phyloP scores from a whole-genome alignment of 805 yeast species.

The Ogataea nonfermentans region DNA sequence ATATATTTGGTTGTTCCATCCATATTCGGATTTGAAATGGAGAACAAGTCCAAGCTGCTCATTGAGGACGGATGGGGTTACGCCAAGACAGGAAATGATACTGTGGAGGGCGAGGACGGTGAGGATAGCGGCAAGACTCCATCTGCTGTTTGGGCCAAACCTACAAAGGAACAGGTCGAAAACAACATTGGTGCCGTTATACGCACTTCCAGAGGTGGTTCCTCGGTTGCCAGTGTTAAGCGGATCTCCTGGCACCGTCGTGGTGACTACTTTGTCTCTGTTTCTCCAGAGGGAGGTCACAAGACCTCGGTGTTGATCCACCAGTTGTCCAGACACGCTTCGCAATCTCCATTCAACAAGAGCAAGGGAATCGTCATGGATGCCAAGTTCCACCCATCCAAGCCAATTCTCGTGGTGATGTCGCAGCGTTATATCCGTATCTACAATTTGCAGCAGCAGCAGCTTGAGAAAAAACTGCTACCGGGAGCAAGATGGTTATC shows the following conservation, averaged over 20 bases:
- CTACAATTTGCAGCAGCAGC: constrained; percentile 87
- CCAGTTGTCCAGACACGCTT: constrained; percentile 88
- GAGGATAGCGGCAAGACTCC: constrained; percentile 39
- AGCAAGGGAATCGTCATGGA: constrained; percentile 93
- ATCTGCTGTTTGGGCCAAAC: constrained; percentile 81
- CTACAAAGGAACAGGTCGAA: constrained; percentile 56
- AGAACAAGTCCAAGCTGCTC: constrained; percentile 72
- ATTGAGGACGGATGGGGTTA: constrained; percentile 93
- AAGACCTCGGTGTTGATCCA: constrained; percentile 83
- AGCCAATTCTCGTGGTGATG: constrained; percentile 90
- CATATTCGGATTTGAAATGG: constrained; percentile 82
- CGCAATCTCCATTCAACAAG: constrained; percentile 94
- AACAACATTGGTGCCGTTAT: constrained; percentile 74
- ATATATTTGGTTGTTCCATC: constrained; percentile 85
- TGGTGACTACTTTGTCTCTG: constrained; percentile 95
- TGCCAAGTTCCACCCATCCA: constrained; percentile 95
- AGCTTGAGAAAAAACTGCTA: constrained; percentile 73
- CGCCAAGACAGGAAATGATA: constrained; percentile 41
- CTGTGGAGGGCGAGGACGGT: constrained; percentile 25
- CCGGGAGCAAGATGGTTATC: constrained; percentile 98
- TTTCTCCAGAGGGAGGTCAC: constrained; percentile 90
- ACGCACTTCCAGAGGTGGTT: constrained; percentile 43
- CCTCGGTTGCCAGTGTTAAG: constrained; percentile 62
- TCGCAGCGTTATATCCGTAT: constrained; percentile 90
- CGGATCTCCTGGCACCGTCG: constrained; percentile 92